Percentiles rank a stretch among this genome's conserved stretches.
Evolutionary conservation across 768 basidiomycete species (phyloP).

Genomic region (Psilocybe cyanescens): DNA sequence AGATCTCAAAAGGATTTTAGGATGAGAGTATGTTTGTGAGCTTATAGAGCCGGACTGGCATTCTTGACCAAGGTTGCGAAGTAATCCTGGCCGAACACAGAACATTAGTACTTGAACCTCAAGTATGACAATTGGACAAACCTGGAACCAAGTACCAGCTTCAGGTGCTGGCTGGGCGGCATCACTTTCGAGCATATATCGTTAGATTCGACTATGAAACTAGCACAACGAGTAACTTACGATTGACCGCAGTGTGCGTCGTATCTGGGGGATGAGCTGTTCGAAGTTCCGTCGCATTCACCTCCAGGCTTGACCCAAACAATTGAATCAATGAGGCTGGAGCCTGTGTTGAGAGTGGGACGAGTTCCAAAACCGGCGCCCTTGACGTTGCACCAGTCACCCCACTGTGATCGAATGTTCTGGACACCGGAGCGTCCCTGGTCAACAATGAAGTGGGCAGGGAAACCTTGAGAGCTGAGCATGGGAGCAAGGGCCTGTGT

Average conservation of each 20-base stretch:
- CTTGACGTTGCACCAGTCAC: conserved; percentile 73
- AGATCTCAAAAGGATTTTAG: not conserved
- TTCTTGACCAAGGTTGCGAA: conserved; percentile 57
- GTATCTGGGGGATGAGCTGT: conserved; percentile 55
- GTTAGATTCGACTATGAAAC: conserved; percentile 7
- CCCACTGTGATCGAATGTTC: conserved; percentile 63
- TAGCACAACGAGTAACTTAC: conserved; percentile 35
- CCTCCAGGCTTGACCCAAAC: conserved; percentile 75
- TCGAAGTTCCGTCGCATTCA: conserved; percentile 65
- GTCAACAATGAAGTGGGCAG: conserved; percentile 68
- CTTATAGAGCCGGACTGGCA: conserved; percentile 57
- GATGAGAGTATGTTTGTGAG: not conserved
- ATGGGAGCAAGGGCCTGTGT: conserved; percentile 51
- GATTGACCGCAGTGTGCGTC: conserved; percentile 52
- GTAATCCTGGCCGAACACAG: conserved; percentile 38
- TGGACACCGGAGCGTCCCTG: conserved; percentile 68
- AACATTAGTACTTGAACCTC: not conserved
- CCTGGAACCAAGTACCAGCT: conserved; percentile 71
- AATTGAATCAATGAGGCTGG: conserved; percentile 58
- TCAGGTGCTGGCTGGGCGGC: conserved; percentile 60
- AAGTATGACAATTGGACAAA: conserved; percentile 4
- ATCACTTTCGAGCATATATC: conserved; percentile 37
- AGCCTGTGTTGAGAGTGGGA: conserved; percentile 60
- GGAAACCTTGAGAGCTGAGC: conserved; percentile 49
- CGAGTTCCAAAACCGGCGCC: conserved; percentile 65